These are phyloP conservation scores for Thuidium tamariscinum DNA, from an alignment of 225 moss, liverwort and hornwort genomes.

Conservation along the genomic window DNA sequence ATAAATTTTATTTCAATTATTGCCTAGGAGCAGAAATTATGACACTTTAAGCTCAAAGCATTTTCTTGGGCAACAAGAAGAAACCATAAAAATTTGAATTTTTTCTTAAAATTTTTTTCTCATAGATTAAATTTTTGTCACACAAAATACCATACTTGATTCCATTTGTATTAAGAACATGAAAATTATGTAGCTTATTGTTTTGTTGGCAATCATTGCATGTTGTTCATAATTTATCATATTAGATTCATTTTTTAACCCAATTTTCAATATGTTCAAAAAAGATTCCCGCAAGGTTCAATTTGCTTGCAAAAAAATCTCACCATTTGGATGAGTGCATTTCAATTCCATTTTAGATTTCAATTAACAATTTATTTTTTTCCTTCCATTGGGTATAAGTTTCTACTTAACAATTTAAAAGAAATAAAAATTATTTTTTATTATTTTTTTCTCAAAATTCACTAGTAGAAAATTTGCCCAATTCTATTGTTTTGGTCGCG, in stretches of 20 bases:
- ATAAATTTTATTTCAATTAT: not conserved
- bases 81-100: not conserved
- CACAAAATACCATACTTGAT: not conserved
- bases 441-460: no score
- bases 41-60: not conserved
- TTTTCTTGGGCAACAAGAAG: fast-evolving
- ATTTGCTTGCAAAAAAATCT: not conserved
- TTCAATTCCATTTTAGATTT: not conserved
- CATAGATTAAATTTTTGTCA: not conserved
- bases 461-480: no score
- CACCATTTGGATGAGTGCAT: fast-evolving
- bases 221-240: fast-evolving
- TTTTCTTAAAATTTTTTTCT: not conserved
- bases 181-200: not conserved
- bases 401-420: not conserved
- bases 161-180: not conserved
- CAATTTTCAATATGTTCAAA: not conserved
- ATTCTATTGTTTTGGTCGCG: no score
- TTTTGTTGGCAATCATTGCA: not conserved
- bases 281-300: not conserved
- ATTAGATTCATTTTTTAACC: not conserved
- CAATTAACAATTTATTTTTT: not conserved
- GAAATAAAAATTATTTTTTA: no score
- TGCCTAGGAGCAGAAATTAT: fast-evolving
- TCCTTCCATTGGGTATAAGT: not conserved